These are phyloP conservation scores for Gracilaria domingensis DNA, from an alignment of 23 red algal genomes.

Conservation along the genomic window DNA sequence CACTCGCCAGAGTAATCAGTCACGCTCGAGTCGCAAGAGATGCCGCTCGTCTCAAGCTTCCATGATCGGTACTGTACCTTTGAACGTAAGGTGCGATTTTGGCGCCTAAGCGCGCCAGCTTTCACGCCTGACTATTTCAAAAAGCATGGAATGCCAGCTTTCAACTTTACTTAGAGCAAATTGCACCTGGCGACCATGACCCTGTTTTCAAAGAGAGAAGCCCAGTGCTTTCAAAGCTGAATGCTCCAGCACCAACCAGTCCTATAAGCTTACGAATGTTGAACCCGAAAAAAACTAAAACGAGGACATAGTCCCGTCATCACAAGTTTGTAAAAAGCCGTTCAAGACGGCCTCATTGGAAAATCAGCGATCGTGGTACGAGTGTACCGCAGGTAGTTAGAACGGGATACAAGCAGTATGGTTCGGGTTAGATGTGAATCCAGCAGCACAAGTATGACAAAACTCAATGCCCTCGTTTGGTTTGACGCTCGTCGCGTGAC, in stretches of 20 bases:
- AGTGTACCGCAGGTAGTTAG: not conserved
- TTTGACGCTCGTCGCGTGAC: not conserved
- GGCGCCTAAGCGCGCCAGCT: not conserved
- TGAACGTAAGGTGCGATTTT: not conserved
- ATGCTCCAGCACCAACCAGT: not conserved
- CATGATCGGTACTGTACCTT: too few relatives aligned
- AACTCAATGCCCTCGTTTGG: not conserved
- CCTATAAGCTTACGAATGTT: not conserved
- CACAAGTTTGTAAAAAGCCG: not conserved
- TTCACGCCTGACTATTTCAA: not conserved
- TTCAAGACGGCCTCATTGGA: not conserved
- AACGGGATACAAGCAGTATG: constrained; percentile 7
- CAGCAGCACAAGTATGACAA: not conserved
- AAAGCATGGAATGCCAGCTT: not conserved
- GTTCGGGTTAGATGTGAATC: constrained; percentile 4
- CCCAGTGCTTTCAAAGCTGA: not conserved
- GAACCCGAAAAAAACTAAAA: constrained; percentile 11
- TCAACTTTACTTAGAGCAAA: not conserved
- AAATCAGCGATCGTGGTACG: too few relatives aligned
- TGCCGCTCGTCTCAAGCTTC: too few relatives aligned
- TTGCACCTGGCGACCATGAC: not conserved
- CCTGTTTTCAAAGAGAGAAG: not conserved
- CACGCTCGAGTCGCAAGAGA: too few relatives aligned
- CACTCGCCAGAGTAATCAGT: not conserved
- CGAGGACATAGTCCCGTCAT: not conserved